A percentile compares a stretch with the other conserved stretches of the same genome.
These are phyloP conservation scores for Penicillium palitans DNA, from an alignment of 2,329 filamentous ascomycete species.

Conservation along the genomic window DNA sequence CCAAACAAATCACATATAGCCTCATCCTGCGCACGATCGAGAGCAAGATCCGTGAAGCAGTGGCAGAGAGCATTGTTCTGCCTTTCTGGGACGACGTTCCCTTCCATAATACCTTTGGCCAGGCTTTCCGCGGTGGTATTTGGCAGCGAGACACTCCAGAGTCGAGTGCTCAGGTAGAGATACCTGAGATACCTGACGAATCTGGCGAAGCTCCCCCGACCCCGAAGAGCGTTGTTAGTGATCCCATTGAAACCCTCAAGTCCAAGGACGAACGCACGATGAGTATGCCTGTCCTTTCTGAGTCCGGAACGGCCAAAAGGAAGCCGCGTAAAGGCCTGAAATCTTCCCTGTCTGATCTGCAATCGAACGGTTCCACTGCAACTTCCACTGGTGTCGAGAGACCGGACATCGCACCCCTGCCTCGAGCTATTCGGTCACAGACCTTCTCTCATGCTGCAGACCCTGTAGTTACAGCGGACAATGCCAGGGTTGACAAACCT, in stretches of 20 bases:
- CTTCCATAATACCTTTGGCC: conserved; percentile 77
- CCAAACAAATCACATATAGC: conserved; percentile 91
- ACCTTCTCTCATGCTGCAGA: conserved; percentile 64
- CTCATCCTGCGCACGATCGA: conserved; percentile 92
- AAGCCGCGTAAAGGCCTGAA: conserved; percentile 33
- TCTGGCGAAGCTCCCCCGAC: conserved; percentile 27
- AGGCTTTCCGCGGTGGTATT: conserved; percentile 81
- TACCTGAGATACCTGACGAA: conserved; percentile 43
- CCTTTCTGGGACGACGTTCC: conserved; percentile 97
- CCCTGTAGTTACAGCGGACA: conserved; percentile 67
- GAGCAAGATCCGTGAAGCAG: conserved; percentile 87
- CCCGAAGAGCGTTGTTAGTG: conserved; percentile 20
- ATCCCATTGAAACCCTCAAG: conserved; percentile 31
- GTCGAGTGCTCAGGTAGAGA: conserved; percentile 38
- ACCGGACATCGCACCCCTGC: conserved; percentile 45
- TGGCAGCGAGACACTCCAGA: conserved; percentile 58
- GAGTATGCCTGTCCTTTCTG: conserved; percentile 36
- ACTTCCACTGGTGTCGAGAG: conserved; percentile 36
- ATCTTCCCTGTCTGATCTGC: conserved; percentile 25
- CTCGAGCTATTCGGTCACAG: conserved; percentile 59
- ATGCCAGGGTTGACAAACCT: conserved; percentile 65
- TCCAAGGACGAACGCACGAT: conserved; percentile 37
- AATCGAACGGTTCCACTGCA: conserved; percentile 21
- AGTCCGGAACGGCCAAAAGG: conserved; percentile 24
- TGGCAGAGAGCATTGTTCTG: conserved; percentile 85